phyloP scores from a whole-genome alignment of 345 rosid species.

The Triadica sebifera region DNA sequence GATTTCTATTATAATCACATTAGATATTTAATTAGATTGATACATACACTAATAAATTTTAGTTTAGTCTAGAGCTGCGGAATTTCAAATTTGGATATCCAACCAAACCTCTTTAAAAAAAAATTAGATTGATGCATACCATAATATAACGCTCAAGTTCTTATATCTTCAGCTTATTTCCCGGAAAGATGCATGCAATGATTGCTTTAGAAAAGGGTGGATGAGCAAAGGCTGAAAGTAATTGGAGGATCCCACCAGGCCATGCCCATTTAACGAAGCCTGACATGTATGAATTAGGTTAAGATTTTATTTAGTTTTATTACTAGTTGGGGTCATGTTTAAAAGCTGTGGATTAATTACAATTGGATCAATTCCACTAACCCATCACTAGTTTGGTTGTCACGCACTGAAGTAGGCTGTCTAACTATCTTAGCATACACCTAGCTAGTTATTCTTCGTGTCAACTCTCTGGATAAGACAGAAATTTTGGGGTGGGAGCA shows the following conservation, averaged over 20 bases:
- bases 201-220: neutral
- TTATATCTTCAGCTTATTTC: neutral
- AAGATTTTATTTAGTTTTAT: neutral
- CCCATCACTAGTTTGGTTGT: slow-evolving; percentile 18
- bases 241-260: slow-evolving; percentile 13
- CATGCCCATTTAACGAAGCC: neutral
- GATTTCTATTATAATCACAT: too few relatives aligned
- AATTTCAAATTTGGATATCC: too few relatives aligned
- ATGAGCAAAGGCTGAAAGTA: neutral
- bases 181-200: neutral
- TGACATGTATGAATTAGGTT: neutral
- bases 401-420: slow-evolving; percentile 29
- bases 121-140: neutral
- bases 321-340: slow-evolving; percentile 2
- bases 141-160: too few relatives aligned
- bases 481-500: slow-evolving; percentile 29
- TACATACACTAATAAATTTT: too few relatives aligned
- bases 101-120: too few relatives aligned
- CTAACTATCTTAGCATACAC: slow-evolving; percentile 9
- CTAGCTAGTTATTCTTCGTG: neutral
- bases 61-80: too few relatives aligned
- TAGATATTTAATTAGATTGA: too few relatives aligned
- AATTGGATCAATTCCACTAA: slow-evolving; percentile 15
- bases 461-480: slow-evolving; percentile 5
- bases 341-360: slow-evolving; percentile 12